Base-by-base conservation (phyloP, 2,329 filamentous ascomycete genomes). In the Paraconiothyrium sp. region DNA sequence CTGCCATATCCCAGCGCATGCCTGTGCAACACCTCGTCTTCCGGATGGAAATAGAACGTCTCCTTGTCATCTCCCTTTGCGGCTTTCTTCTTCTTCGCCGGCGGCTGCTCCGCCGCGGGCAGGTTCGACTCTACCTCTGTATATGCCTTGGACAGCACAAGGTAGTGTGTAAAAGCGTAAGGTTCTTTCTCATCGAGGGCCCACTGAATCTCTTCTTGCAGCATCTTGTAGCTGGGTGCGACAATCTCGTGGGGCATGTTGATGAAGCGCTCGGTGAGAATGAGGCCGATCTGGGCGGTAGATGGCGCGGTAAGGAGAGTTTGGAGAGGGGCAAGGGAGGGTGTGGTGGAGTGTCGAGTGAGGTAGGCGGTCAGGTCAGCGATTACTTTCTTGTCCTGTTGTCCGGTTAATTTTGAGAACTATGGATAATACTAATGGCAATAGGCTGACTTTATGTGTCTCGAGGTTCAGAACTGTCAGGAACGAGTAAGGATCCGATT, bases 201-300 rank as follows among this genome's bases (percentile, higher is more conserved):
- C 75, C 90, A 94, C 72, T 90, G 85, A 54, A 99, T 89, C 84
- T 99, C 95, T 75, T 98, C 93, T 52, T 92, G 83, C 54, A 99
- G 87, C 93, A 97, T 97, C 54, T 86, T 89, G 85, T 97, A 98
- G 88, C 98, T 91, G 4, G 95, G 94, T 34, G 95, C 94, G 14
- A 93, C 89, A 65, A 97, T 89, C 79, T 98, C 92, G 16, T 92
- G 85, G n/a, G 95, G 95, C 84, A 97, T 94, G 82, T 99, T 99
- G 83, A 99, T 93, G 72, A 98, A 84, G 24, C 94, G 89, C 79
- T 99, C 95, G 2, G 93, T 92, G n/a, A 99, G 84, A 32, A 99
- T 86, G 16, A 99, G 83, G 3, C 93, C 95, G 59, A 97, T 86
- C 58, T 93, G 89, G 0, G 78, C 70, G 46, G 73, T 50, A 0